Evolutionary conservation across 2,329 filamentous ascomycete species (phyloP).

Genomic region (Botrytis galanthina): DNA sequence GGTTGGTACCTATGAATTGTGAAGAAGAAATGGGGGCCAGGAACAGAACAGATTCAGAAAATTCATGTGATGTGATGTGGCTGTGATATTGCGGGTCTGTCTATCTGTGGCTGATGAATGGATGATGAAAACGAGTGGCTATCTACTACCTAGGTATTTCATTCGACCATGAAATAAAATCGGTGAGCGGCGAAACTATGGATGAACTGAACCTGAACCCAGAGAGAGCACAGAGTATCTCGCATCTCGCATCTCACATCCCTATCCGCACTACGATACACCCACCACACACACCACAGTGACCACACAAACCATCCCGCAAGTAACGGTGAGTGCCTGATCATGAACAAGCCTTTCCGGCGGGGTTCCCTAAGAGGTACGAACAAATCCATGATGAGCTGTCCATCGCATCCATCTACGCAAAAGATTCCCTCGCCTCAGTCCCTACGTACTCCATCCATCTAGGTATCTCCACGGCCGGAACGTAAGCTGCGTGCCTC

Average conservation of each 20-base stretch:
- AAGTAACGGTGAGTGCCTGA: neutral
- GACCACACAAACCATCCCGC: neutral
- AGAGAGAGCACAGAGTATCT: neutral
- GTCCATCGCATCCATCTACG: neutral
- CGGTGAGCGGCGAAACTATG: neutral
- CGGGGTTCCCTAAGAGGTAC: neutral
- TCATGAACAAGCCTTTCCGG: neutral
- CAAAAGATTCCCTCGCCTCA: neutral
- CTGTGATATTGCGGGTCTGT: neutral
- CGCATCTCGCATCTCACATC: neutral
- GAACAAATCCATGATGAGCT: neutral
- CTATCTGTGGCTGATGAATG: neutral
- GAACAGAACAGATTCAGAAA: neutral
- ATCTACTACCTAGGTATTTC: too few relatives aligned
- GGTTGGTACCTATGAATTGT: neutral
- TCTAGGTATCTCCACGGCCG: neutral
- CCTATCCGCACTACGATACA: neutral
- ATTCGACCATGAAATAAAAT: neutral
- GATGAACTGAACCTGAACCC: neutral
- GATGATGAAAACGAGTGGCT: neutral
- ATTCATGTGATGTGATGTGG: neutral
- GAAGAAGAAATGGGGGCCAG: neutral
- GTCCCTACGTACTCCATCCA: neutral
- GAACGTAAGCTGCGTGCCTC: neutral
- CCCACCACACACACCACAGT: neutral